A percentile compares a stretch with the other conserved stretches of the same genome.
phyloP scores from a whole-genome alignment of 768 basidiomycete species.

The Lyophyllum shimeji region DNA sequence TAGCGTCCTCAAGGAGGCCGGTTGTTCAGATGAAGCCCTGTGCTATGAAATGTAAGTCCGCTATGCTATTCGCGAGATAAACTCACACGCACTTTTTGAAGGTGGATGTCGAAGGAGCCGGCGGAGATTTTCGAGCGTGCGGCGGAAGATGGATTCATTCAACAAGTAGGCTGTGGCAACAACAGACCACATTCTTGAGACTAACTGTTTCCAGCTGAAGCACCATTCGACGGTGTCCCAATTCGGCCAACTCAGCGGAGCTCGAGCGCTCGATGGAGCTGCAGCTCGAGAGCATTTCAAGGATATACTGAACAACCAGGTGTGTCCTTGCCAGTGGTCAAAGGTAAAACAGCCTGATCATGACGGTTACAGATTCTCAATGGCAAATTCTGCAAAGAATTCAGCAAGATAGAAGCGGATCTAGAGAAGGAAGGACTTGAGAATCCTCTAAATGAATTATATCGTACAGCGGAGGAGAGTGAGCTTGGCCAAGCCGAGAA shows the following conservation, averaged over 20 bases:
- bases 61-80: not conserved
- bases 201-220: constrained; percentile 41
- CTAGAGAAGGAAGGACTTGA: constrained; percentile 53
- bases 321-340: constrained; percentile 16
- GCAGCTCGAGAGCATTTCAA: constrained; percentile 51
- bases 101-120: constrained; percentile 76
- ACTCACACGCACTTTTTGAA: not conserved
- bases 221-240: constrained; percentile 63
- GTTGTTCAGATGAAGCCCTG: constrained; percentile 65
- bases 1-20: constrained; percentile 59
- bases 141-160: constrained; percentile 65
- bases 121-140: constrained; percentile 69
- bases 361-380: constrained; percentile 46
- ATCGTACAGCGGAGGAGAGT: constrained; percentile 46
- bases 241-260: constrained; percentile 59
- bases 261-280: constrained; percentile 54
- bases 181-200: not conserved
- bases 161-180: constrained; percentile 37
- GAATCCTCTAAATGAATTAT: constrained; percentile 57
- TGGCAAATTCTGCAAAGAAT: constrained; percentile 56
- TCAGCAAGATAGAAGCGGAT: constrained; percentile 54
- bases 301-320: constrained; percentile 59
- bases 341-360: not conserved
- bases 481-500: constrained; percentile 62
- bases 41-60: constrained; percentile 61